Conservation (phyloP, 2,329 filamentous ascomycete species). For the Epicoccum nigrum region DNA sequence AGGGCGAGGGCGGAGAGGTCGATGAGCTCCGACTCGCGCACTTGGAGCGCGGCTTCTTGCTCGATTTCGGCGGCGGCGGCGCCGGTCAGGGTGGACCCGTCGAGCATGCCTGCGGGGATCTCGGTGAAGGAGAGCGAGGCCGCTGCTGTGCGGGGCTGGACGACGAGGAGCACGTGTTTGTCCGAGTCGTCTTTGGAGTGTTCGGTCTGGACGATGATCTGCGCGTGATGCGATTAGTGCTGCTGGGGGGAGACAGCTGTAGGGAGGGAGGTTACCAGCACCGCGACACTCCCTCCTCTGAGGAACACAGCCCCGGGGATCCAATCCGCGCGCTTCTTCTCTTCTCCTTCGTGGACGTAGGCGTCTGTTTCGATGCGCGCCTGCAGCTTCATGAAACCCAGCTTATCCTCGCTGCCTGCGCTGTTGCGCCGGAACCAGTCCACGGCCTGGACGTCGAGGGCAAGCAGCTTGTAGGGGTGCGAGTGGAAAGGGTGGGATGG, state of each 20-base stretch:
- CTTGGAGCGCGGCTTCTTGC: constrained; percentile 62
- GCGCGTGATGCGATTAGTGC: constrained; percentile 22
- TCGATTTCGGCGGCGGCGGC: constrained; percentile 63
- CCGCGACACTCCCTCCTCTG: constrained; percentile 63
- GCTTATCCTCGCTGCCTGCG: constrained; percentile 30
- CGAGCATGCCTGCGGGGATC: constrained; percentile 67
- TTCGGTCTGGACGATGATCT: constrained; percentile 62
- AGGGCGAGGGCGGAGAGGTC: constrained; percentile 61
- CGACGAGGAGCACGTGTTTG: constrained; percentile 57
- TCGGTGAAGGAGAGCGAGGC: constrained; percentile 61
- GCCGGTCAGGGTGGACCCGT: constrained; percentile 61
- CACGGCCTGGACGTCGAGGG: constrained; percentile 60
- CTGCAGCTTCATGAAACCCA: constrained; percentile 64
- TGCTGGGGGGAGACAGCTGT: background rate
- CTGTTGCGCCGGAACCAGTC: constrained; percentile 57
- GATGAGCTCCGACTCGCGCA: constrained; percentile 57
- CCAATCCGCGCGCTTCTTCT: constrained; percentile 43
- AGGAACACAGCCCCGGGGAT: constrained; percentile 64
- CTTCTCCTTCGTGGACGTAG: constrained; percentile 34
- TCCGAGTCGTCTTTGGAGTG: constrained; percentile 48
- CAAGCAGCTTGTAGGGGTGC: constrained; percentile 58
- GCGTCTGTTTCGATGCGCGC: constrained; percentile 59
- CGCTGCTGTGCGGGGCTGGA: constrained; percentile 64
- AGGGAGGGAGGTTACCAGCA: constrained; percentile 54
- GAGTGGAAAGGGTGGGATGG: constrained; percentile 58